Evolutionary conservation across 345 rosid species (phyloP).

Genomic region (Melaleuca quinquenervia): DNA sequence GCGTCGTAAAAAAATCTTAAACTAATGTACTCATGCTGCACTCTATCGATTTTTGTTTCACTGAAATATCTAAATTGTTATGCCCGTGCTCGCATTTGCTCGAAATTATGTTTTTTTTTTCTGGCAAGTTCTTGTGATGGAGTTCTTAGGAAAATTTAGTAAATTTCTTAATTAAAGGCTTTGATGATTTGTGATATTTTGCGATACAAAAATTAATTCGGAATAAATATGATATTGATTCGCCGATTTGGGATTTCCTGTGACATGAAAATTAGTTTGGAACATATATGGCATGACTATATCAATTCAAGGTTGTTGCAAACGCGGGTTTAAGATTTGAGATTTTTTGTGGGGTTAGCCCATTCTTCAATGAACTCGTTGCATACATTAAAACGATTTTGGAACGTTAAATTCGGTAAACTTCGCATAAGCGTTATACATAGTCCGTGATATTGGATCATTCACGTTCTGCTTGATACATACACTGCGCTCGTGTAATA

Average conservation of each 20-base stretch:
- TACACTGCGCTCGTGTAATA: neutral
- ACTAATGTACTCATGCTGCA: neutral
- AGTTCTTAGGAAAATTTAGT: fast-evolving
- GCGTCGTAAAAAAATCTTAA: fast-evolving
- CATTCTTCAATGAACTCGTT: neutral
- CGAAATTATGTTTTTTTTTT: too few relatives aligned
- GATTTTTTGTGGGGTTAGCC: neutral
- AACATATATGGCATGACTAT: fast-evolving
- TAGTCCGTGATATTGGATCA: neutral
- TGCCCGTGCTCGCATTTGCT: too few relatives aligned
- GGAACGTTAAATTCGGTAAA: neutral
- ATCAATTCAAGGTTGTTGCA: too few relatives aligned
- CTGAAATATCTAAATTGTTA: neutral
- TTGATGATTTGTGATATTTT: neutral
- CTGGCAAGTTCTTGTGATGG: too few relatives aligned
- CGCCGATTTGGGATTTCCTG: neutral
- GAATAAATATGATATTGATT: neutral
- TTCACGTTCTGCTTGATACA: fast-evolving
- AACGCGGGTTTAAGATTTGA: neutral
- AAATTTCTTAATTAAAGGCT: neutral
- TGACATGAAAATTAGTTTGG: neutral
- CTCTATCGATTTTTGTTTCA: neutral
- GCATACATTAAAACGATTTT: neutral
- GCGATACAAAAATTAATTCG: neutral
- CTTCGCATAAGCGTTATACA: neutral